Percentiles rank a stretch among this genome's conserved stretches.
These are phyloP conservation scores for Litchi chinensis DNA, from an alignment of 345 rosid genomes.

Conservation along the genomic window DNA sequence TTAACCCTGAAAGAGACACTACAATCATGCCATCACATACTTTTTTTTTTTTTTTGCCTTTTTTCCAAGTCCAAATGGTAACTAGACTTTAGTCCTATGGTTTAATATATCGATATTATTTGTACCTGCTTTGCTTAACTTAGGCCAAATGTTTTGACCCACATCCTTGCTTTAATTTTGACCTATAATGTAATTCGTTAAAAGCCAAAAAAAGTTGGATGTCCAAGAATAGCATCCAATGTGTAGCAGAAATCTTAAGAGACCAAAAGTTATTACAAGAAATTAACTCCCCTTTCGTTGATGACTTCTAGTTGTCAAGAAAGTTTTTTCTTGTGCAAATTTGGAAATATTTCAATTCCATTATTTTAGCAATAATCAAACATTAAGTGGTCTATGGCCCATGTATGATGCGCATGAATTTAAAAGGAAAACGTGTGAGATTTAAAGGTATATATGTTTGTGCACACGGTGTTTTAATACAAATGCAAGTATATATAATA, in stretches of 20 bases:
- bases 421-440: no score
- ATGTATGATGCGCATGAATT: no score
- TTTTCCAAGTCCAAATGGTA: neutral
- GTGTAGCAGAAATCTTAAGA: neutral
- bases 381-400: no score
- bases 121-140: neutral
- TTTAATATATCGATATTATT: neutral
- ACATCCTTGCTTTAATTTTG: neutral
- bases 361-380: neutral
- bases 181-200: neutral
- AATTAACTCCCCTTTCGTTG: neutral
- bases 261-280: no score
- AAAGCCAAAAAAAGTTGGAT: neutral
- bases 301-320: neutral
- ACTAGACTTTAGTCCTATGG: neutral
- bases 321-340: neutral
- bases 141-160: neutral
- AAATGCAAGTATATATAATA: no score
- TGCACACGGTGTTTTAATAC: no score
- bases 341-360: neutral
- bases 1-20: conserved; percentile 23
- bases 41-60: neutral
- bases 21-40: neutral
- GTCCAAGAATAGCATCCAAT: conserved; percentile 4
- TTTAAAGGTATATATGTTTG: no score